Conservation (phyloP, 495 filamentous ascomycete genomes). For the Hyaloscypha bicolor region DNA sequence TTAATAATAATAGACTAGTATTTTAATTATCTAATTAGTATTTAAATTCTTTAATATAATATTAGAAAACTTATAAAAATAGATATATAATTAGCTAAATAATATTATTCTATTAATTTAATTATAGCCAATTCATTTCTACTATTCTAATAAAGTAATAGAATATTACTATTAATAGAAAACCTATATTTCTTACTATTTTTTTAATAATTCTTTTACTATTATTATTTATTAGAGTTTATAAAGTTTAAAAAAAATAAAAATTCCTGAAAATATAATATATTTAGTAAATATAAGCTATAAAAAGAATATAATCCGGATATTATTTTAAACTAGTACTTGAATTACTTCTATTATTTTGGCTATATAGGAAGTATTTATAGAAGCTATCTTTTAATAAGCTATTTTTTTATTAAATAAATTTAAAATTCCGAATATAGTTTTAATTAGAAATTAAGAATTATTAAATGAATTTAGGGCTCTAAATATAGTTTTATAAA, state of each 20-base stretch:
- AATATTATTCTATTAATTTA: conserved; percentile 9
- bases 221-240: conserved; percentile 13
- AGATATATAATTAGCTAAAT: conserved; percentile 15
- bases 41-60: conserved; percentile 5
- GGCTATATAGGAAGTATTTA: conserved; percentile 16
- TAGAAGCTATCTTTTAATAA: not conserved
- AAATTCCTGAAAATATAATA: conserved; percentile 15
- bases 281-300: conserved; percentile 17
- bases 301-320: too few relatives aligned
- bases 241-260: conserved; percentile 16
- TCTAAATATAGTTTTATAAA: too few relatives aligned
- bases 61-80: conserved; percentile 20
- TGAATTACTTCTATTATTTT: conserved; percentile 14
- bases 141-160: conserved; percentile 7
- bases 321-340: conserved; percentile 35
- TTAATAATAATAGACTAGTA: conserved; percentile 20
- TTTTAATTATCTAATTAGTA: conserved; percentile 16
- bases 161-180: conserved; percentile 7
- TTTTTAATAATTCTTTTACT: conserved; percentile 12
- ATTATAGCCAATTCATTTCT: conserved; percentile 8
- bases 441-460: not conserved
- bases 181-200: not conserved
- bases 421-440: not conserved
- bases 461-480: not conserved
- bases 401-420: not conserved